Evolutionary conservation across 768 basidiomycete genomes (phyloP), one percentile per base, ranked within the genome.

Genomic region (Auricularia sp.): DNA sequence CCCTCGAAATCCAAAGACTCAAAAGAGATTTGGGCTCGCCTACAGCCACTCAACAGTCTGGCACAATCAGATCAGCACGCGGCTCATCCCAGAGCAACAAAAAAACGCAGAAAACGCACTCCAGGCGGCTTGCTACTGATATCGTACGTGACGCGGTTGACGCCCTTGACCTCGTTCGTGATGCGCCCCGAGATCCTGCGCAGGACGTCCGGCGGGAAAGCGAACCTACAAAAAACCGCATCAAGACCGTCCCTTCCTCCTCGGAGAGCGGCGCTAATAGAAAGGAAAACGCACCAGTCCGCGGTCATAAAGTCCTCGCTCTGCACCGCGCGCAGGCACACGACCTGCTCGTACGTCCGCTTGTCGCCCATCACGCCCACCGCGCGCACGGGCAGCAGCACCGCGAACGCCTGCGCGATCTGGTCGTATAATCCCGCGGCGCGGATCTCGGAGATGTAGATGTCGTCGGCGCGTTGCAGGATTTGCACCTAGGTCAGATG

Each of bases 241-340:
- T 29, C 29, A 29, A 29, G 29, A 29, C 29, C 29, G 29, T 29
- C 29, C 0, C 29, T 29, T 29, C 29, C 29, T 29, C 29, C 29
- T 29, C 29, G 29, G 29, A 29, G 29, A 29, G 29, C 29, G 29
- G 29, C 29, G 29, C 29, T 29, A 29, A 29, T 29, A 29, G 29
- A 29, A 29, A 29, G 29, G 29, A 29, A 29, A 29, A 59, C 84
- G 53, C 72, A 93, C 96, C 96, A 98, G 74, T 98, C 96, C 42
- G 97, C 97, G 14, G 97, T 99, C 97, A 99, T 99, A 73, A 99
- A 99, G 75, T 99, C 97, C 73, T 98, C 96, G n/a, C 94, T 87
- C 72, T 91, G 88, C 8, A 98, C 96, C 2, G 97, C 97, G 61
- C 97, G 85, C 62, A 99, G 80, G 1, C 93, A 91, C 65, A 98